Evolutionary conservation across 2,329 filamentous ascomycete species (phyloP).

Genomic region (Rosellinia necatrix): DNA sequence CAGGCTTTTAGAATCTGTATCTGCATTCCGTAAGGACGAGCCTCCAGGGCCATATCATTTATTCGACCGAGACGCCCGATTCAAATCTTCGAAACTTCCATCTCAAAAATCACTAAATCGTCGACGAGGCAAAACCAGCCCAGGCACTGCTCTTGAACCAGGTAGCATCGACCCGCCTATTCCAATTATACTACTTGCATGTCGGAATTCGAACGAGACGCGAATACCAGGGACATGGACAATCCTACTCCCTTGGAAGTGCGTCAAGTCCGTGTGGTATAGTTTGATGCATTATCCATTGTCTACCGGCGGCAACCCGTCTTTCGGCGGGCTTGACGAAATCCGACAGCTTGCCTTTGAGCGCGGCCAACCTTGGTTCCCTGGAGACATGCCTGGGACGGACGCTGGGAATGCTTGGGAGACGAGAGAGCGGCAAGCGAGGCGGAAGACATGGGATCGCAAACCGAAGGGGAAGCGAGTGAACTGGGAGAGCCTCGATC

Average conservation of each 20-base stretch:
- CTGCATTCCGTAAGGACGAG: conserved; percentile 69
- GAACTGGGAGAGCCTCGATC: conserved; percentile 73
- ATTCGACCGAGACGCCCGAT: conserved; percentile 70
- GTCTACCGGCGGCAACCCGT: conserved; percentile 77
- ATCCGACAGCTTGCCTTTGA: conserved; percentile 82
- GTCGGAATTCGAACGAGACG: conserved; percentile 51
- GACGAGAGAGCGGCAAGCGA: conserved; percentile 62
- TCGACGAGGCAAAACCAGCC: conserved; percentile 66
- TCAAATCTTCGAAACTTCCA: conserved; percentile 67
- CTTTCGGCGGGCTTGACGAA: conserved; percentile 82
- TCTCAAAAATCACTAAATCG: conserved; percentile 83
- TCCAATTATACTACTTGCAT: conserved; percentile 73
- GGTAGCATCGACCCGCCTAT: conserved; percentile 72
- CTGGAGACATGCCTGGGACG: conserved; percentile 81
- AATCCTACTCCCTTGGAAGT: conserved; percentile 87
- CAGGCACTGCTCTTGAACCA: conserved; percentile 65
- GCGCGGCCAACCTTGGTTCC: conserved; percentile 78
- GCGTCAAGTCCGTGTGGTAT: conserved; percentile 84
- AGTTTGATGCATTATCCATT: conserved; percentile 81
- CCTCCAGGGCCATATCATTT: conserved; percentile 55
- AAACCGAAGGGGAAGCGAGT: conserved; percentile 81
- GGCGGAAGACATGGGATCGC: conserved; percentile 71
- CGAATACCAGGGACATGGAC: conserved; percentile 76
- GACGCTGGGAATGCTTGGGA: conserved; percentile 81
- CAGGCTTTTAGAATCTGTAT: conserved; percentile 62